Evolutionary conservation across 164 flowering plant species (phyloP).

Genomic region (Litsea cubeba): DNA sequence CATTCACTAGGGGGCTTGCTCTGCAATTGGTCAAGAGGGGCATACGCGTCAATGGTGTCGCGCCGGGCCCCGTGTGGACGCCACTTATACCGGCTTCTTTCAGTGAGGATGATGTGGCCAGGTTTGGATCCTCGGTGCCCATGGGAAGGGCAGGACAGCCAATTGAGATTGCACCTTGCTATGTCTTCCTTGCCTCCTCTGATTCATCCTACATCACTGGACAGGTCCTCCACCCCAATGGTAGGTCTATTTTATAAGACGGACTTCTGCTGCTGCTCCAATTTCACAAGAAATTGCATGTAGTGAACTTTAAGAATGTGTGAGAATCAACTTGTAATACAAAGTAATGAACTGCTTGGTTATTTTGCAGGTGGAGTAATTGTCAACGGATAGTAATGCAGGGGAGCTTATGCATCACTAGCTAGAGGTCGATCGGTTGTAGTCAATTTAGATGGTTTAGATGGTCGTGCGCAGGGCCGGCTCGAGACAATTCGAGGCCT

Average conservation of each 20-base stretch:
- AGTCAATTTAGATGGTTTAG: too few species aligned
- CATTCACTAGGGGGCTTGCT: constrained; percentile 61
- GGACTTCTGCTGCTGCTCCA: background rate
- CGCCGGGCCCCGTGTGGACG: constrained; percentile 80
- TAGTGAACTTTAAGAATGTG: too few species aligned
- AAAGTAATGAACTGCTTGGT: background rate
- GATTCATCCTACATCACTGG: constrained; percentile 65
- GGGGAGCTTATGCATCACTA: too few species aligned
- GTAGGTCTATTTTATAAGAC: constrained; percentile 19
- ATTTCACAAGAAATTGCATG: too few species aligned
- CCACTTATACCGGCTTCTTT: constrained; percentile 69
- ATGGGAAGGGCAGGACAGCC: constrained; percentile 87
- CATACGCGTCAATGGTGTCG: constrained; percentile 75
- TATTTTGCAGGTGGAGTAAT: constrained; percentile 12
- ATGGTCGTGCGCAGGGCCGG: too few species aligned
- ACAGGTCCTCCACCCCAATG: constrained; percentile 77
- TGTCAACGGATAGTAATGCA: constrained; percentile 3
- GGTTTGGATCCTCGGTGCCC: constrained; percentile 57
- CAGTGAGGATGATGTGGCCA: constrained; percentile 33
- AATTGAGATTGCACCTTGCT: constrained; percentile 53
- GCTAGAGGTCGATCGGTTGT: too few species aligned
- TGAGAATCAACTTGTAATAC: background rate
- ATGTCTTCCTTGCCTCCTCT: constrained; percentile 62
- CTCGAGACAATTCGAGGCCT: too few species aligned
- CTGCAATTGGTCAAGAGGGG: constrained; percentile 53